Conservation (phyloP, 208 protist genomes). For the Acanthamoeba rhysodes region DNA sequence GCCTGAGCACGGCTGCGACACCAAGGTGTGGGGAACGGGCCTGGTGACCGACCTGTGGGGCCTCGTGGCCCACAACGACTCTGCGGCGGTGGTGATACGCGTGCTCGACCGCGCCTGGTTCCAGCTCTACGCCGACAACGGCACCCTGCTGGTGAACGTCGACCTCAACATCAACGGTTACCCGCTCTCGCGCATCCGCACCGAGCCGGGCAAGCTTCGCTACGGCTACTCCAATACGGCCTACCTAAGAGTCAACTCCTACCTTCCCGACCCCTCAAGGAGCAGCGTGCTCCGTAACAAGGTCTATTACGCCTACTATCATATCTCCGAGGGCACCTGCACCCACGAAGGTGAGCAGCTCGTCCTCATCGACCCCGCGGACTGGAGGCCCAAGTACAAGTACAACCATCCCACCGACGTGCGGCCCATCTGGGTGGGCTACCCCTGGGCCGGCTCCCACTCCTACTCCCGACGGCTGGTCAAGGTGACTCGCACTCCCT, state of each 20-base stretch:
- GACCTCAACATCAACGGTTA: not conserved
- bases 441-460: not conserved
- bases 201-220: not conserved
- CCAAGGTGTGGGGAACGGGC: not conserved
- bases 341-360: not conserved
- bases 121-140: not conserved
- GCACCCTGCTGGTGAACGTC: not conserved
- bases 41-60: not conserved
- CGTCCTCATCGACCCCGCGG: not conserved
- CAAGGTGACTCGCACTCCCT: not conserved
- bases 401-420: not conserved
- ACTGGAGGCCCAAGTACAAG: not conserved
- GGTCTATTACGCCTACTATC: constrained; percentile 14
- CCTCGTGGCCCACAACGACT: not conserved
- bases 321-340: not conserved
- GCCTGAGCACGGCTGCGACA: not conserved
- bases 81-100: not conserved
- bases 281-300: not conserved
- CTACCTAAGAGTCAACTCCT: not conserved
- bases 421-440: not conserved
- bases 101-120: constrained; percentile 2
- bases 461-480: not conserved
- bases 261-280: no score
- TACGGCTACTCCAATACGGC: not conserved
- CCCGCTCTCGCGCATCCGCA: not conserved